Evolutionary conservation across 1,284 basidiomycete genomes (phyloP).

Genomic region (Sanghuangporus baumii): DNA sequence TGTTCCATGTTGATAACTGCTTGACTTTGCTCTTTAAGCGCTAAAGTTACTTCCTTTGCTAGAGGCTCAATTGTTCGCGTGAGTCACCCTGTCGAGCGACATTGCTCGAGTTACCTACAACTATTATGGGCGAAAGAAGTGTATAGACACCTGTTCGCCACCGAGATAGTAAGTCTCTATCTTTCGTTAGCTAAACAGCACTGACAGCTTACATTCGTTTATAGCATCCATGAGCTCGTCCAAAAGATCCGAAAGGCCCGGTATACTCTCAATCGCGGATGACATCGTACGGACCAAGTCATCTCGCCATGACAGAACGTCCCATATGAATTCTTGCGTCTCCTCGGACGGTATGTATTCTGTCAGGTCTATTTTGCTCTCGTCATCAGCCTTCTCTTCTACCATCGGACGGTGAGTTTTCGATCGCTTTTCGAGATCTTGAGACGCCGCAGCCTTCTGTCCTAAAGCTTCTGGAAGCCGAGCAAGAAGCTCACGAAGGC

Average conservation of each 20-base stretch:
- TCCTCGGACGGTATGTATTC: slow-evolving; percentile 36
- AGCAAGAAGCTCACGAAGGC: slow-evolving; percentile 5
- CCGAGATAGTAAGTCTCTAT: slow-evolving; percentile 1
- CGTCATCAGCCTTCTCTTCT: not conserved
- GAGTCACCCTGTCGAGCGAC: not conserved
- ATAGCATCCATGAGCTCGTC: slow-evolving; percentile 32
- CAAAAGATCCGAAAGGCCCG: slow-evolving; percentile 45
- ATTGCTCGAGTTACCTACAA: slow-evolving; percentile 11
- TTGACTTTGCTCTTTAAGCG: slow-evolving; percentile 32
- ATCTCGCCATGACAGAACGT: slow-evolving; percentile 46
- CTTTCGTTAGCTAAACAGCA: not conserved
- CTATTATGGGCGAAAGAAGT: slow-evolving; percentile 35
- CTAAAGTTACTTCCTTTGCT: slow-evolving; percentile 28
- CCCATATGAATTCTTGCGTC: slow-evolving; percentile 43
- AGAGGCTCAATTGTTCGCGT: slow-evolving; percentile 25
- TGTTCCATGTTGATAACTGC: slow-evolving; percentile 38
- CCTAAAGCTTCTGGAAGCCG: not conserved
- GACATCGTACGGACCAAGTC: slow-evolving; percentile 23
- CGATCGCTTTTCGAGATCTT: not conserved
- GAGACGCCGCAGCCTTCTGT: not conserved
- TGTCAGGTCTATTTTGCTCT: slow-evolving; percentile 18
- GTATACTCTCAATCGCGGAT: slow-evolving; percentile 31
- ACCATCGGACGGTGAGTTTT: not conserved
- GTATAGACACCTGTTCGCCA: slow-evolving; percentile 29
- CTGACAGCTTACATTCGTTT: slow-evolving; percentile 26